Evolutionary conservation across 345 rosid species (phyloP).

Genomic region (Nephelium lappaceum): DNA sequence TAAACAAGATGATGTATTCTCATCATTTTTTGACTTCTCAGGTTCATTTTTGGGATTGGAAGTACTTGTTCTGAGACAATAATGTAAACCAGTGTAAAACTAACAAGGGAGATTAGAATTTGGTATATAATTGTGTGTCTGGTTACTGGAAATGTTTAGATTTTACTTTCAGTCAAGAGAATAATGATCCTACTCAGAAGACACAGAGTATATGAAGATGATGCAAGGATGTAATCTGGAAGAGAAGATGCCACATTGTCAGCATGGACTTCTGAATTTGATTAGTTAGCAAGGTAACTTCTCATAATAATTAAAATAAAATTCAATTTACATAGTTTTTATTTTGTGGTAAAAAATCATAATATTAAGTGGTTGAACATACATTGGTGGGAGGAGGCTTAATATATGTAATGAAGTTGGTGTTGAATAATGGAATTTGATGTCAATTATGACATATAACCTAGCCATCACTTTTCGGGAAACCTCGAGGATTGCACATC

Average conservation of each 20-base stretch:
- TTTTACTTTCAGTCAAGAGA: not conserved
- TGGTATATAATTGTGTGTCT: no score
- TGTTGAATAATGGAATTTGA: constrained; percentile 9
- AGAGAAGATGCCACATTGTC: no score
- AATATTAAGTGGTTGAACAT: no score
- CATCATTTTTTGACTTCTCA: not conserved
- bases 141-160: not conserved
- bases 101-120: no score
- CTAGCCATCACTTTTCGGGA: not conserved
- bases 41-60: not conserved
- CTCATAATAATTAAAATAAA: no score
- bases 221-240: not conserved
- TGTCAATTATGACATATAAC: constrained; percentile 14
- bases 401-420: not conserved
- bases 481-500: not conserved
- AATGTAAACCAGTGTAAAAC: no score
- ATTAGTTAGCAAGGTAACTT: no score
- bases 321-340: no score
- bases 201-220: not conserved
- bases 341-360: no score
- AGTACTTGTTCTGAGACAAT: no score
- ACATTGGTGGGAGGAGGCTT: not conserved
- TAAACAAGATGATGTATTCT: not conserved
- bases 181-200: not conserved
- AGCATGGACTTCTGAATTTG: no score